These are phyloP conservation scores for Aspergillus carlsbadensis DNA, from an alignment of 495 filamentous ascomycete species.

Conservation along the genomic window DNA sequence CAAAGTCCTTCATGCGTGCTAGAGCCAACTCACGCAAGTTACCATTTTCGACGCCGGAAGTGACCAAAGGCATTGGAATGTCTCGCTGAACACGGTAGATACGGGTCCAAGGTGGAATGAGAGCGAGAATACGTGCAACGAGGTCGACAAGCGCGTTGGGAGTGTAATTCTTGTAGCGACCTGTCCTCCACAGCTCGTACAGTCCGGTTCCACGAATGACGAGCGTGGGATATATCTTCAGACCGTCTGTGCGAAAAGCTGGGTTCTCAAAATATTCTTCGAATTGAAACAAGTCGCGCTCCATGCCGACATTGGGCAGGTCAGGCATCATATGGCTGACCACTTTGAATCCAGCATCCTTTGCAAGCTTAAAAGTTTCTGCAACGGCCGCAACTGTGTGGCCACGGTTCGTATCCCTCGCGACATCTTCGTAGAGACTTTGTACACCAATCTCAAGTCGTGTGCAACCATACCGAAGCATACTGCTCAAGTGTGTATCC, in stretches of 20 bases:
- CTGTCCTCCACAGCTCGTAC: constrained; percentile 96
- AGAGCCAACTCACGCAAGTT: constrained; percentile 92
- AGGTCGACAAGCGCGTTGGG: constrained; percentile 94
- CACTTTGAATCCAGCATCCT: constrained; percentile 98
- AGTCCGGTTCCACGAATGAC: constrained; percentile 96
- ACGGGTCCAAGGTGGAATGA: constrained; percentile 95
- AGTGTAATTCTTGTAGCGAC: constrained; percentile 97
- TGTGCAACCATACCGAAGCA: constrained; percentile 96
- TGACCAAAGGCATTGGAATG: constrained; percentile 98
- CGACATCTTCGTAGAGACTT: constrained; percentile 97
- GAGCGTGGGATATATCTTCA: constrained; percentile 97
- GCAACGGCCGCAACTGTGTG: constrained; percentile 94
- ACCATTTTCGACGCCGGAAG: constrained; percentile 94
- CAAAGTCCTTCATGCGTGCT: constrained; percentile 97
- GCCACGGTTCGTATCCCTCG: constrained; percentile 92
- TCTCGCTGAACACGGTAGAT: constrained; percentile 98
- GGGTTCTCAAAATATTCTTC: constrained; percentile 97
- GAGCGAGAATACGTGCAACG: constrained; percentile 88
- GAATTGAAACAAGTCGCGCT: constrained; percentile 95
- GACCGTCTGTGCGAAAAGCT: constrained; percentile 91
- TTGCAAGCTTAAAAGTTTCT: constrained; percentile 90
- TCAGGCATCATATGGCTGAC: constrained; percentile 99
- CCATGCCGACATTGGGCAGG: constrained; percentile 96
- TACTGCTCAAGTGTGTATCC: constrained; percentile 84
- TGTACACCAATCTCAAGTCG: constrained; percentile 93